phyloP scores from a whole-genome alignment of 2,329 filamentous ascomycete genomes.

The Massarina eburnea region DNA sequence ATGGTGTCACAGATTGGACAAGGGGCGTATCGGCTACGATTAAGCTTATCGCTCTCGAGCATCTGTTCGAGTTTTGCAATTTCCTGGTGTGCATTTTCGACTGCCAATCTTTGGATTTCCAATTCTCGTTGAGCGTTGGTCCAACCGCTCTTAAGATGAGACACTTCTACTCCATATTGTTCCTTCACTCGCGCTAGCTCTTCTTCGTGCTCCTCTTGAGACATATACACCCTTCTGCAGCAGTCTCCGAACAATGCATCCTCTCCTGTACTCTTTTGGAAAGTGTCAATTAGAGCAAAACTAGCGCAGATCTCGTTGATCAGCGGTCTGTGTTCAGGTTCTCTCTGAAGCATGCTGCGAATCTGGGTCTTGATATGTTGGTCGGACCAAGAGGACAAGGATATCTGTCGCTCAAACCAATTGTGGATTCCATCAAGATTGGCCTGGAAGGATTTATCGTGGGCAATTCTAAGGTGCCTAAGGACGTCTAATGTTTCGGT shows the following conservation, averaged over 20 bases:
- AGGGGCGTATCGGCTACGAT: background rate
- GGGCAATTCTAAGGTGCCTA: background rate
- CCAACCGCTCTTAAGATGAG: background rate
- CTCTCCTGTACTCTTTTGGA: too few relatives aligned
- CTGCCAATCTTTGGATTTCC: background rate
- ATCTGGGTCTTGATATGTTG: background rate
- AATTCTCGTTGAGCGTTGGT: background rate
- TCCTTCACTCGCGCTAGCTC: background rate
- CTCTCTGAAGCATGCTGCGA: background rate
- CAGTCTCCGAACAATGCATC: constrained; percentile 2
- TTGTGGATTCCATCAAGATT: constrained; percentile 2
- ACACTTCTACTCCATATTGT: background rate
- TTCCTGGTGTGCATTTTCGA: background rate
- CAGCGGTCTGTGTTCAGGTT: background rate
- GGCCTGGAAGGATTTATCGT: constrained; percentile 7
- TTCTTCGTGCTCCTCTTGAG: background rate
- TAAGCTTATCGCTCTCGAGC: background rate
- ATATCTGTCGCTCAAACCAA: background rate
- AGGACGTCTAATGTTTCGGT: background rate
- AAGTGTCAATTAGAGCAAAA: background rate
- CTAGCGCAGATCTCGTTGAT: background rate
- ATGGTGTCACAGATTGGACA: background rate
- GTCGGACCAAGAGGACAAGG: too few relatives aligned
- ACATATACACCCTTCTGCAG: constrained; percentile 1
- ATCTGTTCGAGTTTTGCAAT: background rate